phyloP scores from a whole-genome alignment of 2,329 filamentous ascomycete genomes.

The Xylogone sp. region DNA sequence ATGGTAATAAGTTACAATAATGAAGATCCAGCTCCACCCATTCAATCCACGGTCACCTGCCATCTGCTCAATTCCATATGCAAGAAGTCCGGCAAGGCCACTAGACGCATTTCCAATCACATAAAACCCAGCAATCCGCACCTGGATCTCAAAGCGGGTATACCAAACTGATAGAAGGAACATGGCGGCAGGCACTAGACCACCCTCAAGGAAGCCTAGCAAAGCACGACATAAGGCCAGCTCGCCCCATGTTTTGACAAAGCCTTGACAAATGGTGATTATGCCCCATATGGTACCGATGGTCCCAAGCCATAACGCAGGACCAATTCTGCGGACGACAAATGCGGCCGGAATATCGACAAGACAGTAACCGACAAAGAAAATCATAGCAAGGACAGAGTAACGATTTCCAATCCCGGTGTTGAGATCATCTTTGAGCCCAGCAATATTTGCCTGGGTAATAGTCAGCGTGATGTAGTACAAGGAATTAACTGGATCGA shows the following conservation, averaged over 20 bases:
- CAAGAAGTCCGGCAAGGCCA: slow-evolving; percentile 1
- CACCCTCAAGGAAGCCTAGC: slow-evolving; percentile 1
- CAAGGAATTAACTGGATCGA: not conserved
- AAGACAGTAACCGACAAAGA: slow-evolving; percentile 1
- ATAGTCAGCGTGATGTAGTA: not conserved
- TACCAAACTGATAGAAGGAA: not conserved
- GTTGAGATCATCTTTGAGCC: slow-evolving; percentile 1
- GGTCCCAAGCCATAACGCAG: slow-evolving; percentile 1
- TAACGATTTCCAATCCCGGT: not conserved
- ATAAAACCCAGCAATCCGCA: slow-evolving; percentile 1
- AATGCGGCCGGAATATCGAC: slow-evolving; percentile 2
- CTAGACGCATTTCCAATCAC: slow-evolving; percentile 2
- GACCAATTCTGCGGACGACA: not conserved
- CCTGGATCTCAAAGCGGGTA: not conserved
- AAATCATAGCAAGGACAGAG: not conserved
- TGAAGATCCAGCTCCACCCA: slow-evolving; percentile 13
- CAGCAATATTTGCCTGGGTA: slow-evolving; percentile 1
- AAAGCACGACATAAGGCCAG: not conserved
- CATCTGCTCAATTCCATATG: slow-evolving; percentile 4
- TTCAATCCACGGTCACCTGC: slow-evolving; percentile 1
- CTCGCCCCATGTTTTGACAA: not conserved
- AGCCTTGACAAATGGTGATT: slow-evolving; percentile 1
- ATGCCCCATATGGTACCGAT: slow-evolving; percentile 1
- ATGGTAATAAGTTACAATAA: not conserved
- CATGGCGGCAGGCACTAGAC: slow-evolving; percentile 1